phyloP scores from a whole-genome alignment of 2,329 filamentous ascomycete species.

The Pseudocercospora vitis region DNA sequence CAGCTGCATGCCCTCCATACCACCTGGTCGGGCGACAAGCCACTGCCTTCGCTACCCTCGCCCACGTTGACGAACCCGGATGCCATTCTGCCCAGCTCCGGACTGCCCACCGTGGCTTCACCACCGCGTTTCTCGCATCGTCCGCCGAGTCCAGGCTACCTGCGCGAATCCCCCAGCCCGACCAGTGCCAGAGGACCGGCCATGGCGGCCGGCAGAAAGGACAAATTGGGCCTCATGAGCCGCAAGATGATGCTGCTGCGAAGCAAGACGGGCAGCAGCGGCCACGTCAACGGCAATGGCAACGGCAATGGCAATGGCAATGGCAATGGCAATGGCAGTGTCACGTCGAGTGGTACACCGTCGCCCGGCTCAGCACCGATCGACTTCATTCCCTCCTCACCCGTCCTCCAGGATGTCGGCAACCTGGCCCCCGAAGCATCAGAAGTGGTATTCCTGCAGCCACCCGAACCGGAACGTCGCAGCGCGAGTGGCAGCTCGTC shows the following conservation, averaged over 20 bases:
- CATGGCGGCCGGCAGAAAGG: conserved; percentile 26
- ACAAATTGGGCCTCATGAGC: conserved; percentile 35
- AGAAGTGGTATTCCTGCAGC: conserved; percentile 16
- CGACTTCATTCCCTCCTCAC: conserved; percentile 32
- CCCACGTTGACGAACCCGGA: conserved; percentile 91
- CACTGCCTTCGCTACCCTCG: conserved; percentile 59
- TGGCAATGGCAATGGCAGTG: not conserved
- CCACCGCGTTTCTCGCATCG: conserved; percentile 25
- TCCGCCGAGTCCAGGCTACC: conserved; percentile 35
- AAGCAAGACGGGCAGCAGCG: conserved; percentile 29
- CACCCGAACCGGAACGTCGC: conserved; percentile 34
- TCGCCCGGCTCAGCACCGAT: conserved; percentile 17
- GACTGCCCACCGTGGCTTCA: conserved; percentile 19
- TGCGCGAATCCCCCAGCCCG: conserved; percentile 22
- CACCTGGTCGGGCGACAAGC: conserved; percentile 25
- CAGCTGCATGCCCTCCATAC: conserved; percentile 21
- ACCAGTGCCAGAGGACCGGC: conserved; percentile 6
- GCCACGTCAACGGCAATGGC: too few species aligned
- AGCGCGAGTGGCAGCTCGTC: conserved; percentile 41
- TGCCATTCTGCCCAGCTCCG: conserved; percentile 78
- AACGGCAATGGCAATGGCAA: conserved; percentile 1
- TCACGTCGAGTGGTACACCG: conserved; percentile 2
- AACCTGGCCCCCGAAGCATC: conserved; percentile 30
- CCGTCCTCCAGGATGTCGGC: conserved; percentile 34
- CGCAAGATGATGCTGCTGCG: conserved; percentile 37